These are phyloP conservation scores for Colletotrichum euphorbiae DNA, from an alignment of 2,329 filamentous ascomycete genomes.

Conservation along the genomic window DNA sequence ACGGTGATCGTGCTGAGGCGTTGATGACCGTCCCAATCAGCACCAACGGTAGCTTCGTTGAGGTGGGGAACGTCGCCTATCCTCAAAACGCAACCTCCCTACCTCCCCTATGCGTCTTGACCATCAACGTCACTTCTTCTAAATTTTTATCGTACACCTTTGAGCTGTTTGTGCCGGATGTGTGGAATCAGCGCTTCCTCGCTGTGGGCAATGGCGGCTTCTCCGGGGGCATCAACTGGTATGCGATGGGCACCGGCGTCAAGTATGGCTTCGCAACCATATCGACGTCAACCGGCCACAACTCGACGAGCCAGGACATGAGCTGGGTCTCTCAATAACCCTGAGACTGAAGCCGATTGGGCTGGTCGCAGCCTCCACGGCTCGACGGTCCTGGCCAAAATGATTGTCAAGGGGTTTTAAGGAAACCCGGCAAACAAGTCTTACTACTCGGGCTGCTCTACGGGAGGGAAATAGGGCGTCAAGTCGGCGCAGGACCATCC, in stretches of 20 bases:
- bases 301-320: conserved; percentile 46
- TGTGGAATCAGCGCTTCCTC: conserved; percentile 50
- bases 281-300: conserved; percentile 59
- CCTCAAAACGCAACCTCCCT: conserved; percentile 46
- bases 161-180: conserved; percentile 48
- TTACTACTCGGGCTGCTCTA: conserved; percentile 66
- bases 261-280: conserved; percentile 59
- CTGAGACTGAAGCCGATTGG: conserved; percentile 53
- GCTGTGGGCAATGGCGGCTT: conserved; percentile 48
- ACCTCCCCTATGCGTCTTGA: conserved; percentile 49
- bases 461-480: conserved; percentile 64
- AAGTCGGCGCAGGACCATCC: conserved; percentile 55
- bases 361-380: conserved; percentile 58
- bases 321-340: conserved; percentile 54
- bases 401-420: conserved; percentile 58
- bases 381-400: conserved; percentile 60
- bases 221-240: conserved; percentile 31
- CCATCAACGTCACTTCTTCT: conserved; percentile 45
- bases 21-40: conserved; percentile 3
- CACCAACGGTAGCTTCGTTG: conserved; percentile 41
- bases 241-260: conserved; percentile 40
- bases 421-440: conserved; percentile 50
- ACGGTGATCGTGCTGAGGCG: conserved; percentile 1
- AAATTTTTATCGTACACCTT: conserved; percentile 46
- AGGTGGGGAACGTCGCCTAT: conserved; percentile 43